Conservation (phyloP, 495 filamentous ascomycete genomes). For the Aspergillus taichungensis region DNA sequence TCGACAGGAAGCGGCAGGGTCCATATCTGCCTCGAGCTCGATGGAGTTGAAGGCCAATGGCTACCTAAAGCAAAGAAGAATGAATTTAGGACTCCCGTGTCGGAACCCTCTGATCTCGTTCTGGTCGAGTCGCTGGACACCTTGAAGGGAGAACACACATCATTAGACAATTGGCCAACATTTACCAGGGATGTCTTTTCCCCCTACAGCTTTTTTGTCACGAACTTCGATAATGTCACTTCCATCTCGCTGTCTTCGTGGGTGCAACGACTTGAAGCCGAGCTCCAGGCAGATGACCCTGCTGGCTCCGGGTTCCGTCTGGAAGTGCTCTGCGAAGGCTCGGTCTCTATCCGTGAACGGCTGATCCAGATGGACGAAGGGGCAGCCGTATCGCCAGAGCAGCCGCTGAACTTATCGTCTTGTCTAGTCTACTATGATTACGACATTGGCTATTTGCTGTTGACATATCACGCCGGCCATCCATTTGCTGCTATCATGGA, state of each 20-base stretch:
- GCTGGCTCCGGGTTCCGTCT: conserved; percentile 66
- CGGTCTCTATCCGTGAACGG: conserved; percentile 52
- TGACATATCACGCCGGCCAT: conserved; percentile 56
- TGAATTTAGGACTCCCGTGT: conserved; percentile 28
- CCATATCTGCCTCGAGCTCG: conserved; percentile 69
- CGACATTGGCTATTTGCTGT: conserved; percentile 69
- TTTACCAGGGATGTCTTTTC: conserved; percentile 67
- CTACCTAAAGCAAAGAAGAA: conserved; percentile 52
- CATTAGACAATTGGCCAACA: conserved; percentile 53
- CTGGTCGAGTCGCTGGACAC: conserved; percentile 54
- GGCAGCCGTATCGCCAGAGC: conserved; percentile 21
- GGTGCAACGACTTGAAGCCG: conserved; percentile 66
- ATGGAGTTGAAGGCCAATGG: conserved; percentile 80
- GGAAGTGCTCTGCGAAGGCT: conserved; percentile 55
- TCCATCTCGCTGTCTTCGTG: conserved; percentile 65
- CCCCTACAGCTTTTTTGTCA: conserved; percentile 71
- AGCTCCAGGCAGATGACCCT: conserved; percentile 56
- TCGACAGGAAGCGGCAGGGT: conserved; percentile 64
- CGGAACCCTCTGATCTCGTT: conserved; percentile 35
- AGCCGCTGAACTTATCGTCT: conserved; percentile 41
- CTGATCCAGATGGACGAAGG: conserved; percentile 46
- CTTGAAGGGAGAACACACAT: conserved; percentile 39
- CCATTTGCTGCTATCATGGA: conserved; percentile 63
- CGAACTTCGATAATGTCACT: conserved; percentile 58
- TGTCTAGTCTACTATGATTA: conserved; percentile 61